Evolutionary conservation across 495 filamentous ascomycete genomes (phyloP).

Genomic region (Aspergillus cavernicola): DNA sequence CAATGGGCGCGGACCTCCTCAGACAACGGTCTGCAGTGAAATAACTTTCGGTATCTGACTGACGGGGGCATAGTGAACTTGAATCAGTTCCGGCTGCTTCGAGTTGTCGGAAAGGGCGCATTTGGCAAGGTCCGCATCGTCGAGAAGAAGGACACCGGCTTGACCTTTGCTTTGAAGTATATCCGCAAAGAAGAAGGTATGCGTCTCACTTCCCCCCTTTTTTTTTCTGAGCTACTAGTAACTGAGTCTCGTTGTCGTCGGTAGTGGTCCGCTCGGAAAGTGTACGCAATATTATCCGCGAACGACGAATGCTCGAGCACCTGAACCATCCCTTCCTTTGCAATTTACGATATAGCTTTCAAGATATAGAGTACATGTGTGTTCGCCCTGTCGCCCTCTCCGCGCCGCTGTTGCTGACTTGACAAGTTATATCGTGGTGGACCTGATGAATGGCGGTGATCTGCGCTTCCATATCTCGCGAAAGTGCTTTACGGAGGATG

Average conservation of each 20-base stretch:
- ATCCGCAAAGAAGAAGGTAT: conserved; percentile 98
- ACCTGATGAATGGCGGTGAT: conserved; percentile 97
- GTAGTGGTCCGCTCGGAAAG: conserved; percentile 95
- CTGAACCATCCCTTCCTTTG: conserved; percentile 97
- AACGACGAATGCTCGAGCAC: conserved; percentile 95
- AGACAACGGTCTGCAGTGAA: background rate
- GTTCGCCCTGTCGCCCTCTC: conserved; percentile 23
- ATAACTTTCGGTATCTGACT: conserved; percentile 6
- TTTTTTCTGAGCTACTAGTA: background rate
- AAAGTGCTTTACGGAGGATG: conserved; percentile 97
- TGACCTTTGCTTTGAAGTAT: conserved; percentile 95
- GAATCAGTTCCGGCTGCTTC: conserved; percentile 91
- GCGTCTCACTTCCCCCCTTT: conserved; percentile 19
- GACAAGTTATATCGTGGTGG: conserved; percentile 88
- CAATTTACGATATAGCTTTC: conserved; percentile 97
- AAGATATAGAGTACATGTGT: conserved; percentile 98
- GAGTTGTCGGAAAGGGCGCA: conserved; percentile 95
- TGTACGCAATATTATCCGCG: conserved; percentile 95
- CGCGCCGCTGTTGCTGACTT: conserved; percentile 21
- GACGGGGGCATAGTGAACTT: conserved; percentile 68
- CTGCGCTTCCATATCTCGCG: conserved; percentile 96
- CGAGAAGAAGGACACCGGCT: conserved; percentile 90
- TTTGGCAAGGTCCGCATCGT: conserved; percentile 99
- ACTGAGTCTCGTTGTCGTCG: background rate
- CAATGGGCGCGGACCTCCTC: background rate